Base-by-base conservation (phyloP, 768 basidiomycete genomes). In the Podaxis mareebaensis region DNA sequence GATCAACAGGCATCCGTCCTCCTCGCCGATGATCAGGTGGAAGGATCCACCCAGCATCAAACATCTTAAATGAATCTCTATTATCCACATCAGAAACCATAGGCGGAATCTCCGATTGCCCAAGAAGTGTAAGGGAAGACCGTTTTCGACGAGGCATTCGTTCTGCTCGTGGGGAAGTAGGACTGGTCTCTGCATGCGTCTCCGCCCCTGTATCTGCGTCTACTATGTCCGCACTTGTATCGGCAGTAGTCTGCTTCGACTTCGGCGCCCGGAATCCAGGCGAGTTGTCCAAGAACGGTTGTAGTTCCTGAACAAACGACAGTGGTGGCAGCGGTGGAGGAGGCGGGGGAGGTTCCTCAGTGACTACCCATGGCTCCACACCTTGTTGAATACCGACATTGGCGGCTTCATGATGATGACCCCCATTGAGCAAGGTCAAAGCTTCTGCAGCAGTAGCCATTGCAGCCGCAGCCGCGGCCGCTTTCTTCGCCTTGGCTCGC, bases 41-140 rank as follows among this genome's bases (percentile, higher is more conserved):
- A 13, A 96, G 75, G 7, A 96, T 92, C 94, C 93, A 96, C 0
- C 95, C 95, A 24, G 81, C 79, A 63, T 97, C 89, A 76, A 96
- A 96, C 76, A 89, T 75, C 70, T 79, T 84, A 79, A 96, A 97
- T 20, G 88, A 89, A 48, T 83, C 83, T 60, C 85, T 83, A 48
- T 83, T 81, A 70, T 90, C 90, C 36, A 96, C 85, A 46, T 87
- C 79, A n/a, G 87, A 82, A 2, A 93, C 88, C 59, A 91, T 76
- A 26, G 83, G 80, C 3, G 88, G 83, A 2, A 80, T 70, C 1
- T 79, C 78, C 13, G 78, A 66, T 46, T 68, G 70, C 6, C 63
- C 67, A 20, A 65, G 62, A 40, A 67, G 63, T 13, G 65, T 61
- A n/a, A 67, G 71, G 66, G 66, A 64, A n/a, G 66, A 67, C 17